These are phyloP conservation scores for Lactarius akahatsu DNA, from an alignment of 768 basidiomycete species.

Conservation along the genomic window DNA sequence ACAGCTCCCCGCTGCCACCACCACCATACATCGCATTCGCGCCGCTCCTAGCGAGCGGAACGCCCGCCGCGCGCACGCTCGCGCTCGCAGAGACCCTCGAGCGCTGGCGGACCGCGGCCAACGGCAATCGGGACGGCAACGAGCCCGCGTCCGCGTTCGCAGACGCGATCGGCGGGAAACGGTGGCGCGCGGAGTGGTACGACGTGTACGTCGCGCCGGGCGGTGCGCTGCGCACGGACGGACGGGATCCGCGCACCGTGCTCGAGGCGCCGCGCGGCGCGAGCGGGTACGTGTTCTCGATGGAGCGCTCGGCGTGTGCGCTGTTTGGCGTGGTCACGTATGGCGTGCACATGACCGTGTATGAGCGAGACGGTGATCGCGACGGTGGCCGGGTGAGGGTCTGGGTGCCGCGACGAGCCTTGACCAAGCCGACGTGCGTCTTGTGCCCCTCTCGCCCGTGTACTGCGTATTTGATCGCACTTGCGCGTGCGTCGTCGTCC, in stretches of 20 bases:
- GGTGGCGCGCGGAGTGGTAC: conserved; percentile 89
- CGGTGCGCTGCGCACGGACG: conserved; percentile 47
- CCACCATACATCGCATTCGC: conserved; percentile 18
- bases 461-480: not conserved
- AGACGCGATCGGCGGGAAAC: conserved; percentile 65
- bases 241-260: conserved; percentile 29
- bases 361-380: conserved; percentile 40
- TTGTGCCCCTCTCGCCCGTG: not conserved
- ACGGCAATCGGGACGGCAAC: not conserved
- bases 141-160: conserved; percentile 46
- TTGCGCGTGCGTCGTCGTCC: not conserved
- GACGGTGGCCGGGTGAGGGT: conserved; percentile 47
- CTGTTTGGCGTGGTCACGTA: conserved; percentile 90
- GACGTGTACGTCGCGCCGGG: conserved; percentile 72
- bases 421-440: conserved; percentile 85
- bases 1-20: not conserved
- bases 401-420: conserved; percentile 86
- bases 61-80: conserved; percentile 50
- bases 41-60: conserved; percentile 1
- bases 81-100: conserved; percentile 67
- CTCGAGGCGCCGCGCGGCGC: conserved; percentile 37
- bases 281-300: conserved; percentile 73
- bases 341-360: conserved; percentile 88
- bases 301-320: conserved; percentile 87
- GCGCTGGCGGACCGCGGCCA: conserved; percentile 54